Percentiles rank a stretch among this genome's conserved stretches.
These are phyloP conservation scores for Grifola frondosa DNA, from an alignment of 1,284 basidiomycete genomes.

Conservation along the genomic window DNA sequence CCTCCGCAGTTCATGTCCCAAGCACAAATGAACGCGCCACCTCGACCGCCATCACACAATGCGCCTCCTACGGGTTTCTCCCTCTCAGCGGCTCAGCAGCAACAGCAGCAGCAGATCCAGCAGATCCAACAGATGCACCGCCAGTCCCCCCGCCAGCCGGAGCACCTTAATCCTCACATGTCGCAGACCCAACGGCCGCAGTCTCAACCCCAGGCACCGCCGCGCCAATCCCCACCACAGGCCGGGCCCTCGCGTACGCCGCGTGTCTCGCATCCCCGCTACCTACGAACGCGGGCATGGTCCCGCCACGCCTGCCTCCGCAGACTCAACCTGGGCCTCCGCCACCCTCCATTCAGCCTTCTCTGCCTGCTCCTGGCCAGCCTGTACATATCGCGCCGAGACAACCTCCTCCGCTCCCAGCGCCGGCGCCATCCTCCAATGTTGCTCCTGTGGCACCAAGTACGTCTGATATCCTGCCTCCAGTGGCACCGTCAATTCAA, in stretches of 20 bases:
- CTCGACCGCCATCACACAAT: slow-evolving; percentile 49
- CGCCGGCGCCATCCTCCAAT: slow-evolving; percentile 25
- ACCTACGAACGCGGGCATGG: slow-evolving; percentile 20
- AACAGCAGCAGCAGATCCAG: slow-evolving; percentile 26
- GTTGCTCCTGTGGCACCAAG: slow-evolving; percentile 21
- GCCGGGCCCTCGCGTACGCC: slow-evolving; percentile 19
- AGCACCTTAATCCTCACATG: slow-evolving; percentile 20
- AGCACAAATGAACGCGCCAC: slow-evolving; percentile 31
- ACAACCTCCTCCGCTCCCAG: slow-evolving; percentile 8
- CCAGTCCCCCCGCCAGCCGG: slow-evolving; percentile 42
- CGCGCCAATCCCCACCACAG: slow-evolving; percentile 24
- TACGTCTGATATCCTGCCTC: slow-evolving; percentile 2
- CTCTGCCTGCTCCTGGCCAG: slow-evolving; percentile 19
- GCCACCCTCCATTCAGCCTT: slow-evolving; percentile 27
- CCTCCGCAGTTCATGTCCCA: slow-evolving; percentile 40
- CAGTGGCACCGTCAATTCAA: slow-evolving; percentile 2
- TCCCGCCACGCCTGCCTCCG: slow-evolving; percentile 15
- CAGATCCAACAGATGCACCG: slow-evolving; percentile 37
- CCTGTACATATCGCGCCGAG: slow-evolving; percentile 21
- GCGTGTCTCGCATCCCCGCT: slow-evolving; percentile 25
- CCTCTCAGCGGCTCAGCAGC: too few relatives aligned
- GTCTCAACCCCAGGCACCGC: slow-evolving; percentile 25
- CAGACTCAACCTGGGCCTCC: slow-evolving; percentile 22
- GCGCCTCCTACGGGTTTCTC: slow-evolving; percentile 28
- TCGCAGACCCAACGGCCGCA: slow-evolving; percentile 25